These are phyloP conservation scores for Colletotrichum sp. DNA, from an alignment of 2,329 filamentous ascomycete species.

Conservation along the genomic window DNA sequence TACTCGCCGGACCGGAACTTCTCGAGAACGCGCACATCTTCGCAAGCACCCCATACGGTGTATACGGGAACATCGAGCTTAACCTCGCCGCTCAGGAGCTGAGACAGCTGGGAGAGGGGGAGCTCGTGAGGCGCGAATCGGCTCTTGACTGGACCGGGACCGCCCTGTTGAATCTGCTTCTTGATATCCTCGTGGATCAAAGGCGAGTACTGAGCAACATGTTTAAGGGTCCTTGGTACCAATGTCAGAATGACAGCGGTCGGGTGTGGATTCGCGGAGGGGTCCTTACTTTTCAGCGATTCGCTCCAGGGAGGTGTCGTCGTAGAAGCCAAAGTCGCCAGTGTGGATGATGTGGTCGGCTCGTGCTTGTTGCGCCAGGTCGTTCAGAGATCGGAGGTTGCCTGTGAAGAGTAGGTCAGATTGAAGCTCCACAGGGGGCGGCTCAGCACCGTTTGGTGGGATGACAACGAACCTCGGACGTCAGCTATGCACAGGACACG, in stretches of 20 bases:
- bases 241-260: slow-evolving; percentile 21
- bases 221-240: slow-evolving; percentile 81
- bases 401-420: slow-evolving; percentile 57
- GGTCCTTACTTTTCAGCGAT: slow-evolving; percentile 92
- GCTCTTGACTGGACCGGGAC: slow-evolving; percentile 81
- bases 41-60: slow-evolving; percentile 98
- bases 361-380: slow-evolving; percentile 91
- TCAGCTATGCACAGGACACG: slow-evolving; percentile 75
- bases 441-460: neutral
- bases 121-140: slow-evolving; percentile 83
- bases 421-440: neutral
- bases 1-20: slow-evolving; percentile 98
- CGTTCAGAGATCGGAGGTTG: slow-evolving; percentile 93
- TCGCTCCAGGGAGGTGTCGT: slow-evolving; percentile 91
- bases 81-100: slow-evolving; percentile 85
- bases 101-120: slow-evolving; percentile 89
- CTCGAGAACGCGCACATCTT: slow-evolving; percentile 96
- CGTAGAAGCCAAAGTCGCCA: slow-evolving; percentile 99
- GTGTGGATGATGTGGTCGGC: slow-evolving; percentile 99
- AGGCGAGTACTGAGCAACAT: slow-evolving; percentile 98
- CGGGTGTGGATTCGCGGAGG: slow-evolving; percentile 19
- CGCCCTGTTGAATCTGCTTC: slow-evolving; percentile 69
- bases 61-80: slow-evolving; percentile 97
- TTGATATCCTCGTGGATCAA: slow-evolving; percentile 81
- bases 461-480: slow-evolving; percentile 64